A percentile compares a stretch with the other conserved stretches of the same genome.
Evolutionary conservation across 345 rosid species (phyloP).

Genomic region (Chamaenerion angustifolium): DNA sequence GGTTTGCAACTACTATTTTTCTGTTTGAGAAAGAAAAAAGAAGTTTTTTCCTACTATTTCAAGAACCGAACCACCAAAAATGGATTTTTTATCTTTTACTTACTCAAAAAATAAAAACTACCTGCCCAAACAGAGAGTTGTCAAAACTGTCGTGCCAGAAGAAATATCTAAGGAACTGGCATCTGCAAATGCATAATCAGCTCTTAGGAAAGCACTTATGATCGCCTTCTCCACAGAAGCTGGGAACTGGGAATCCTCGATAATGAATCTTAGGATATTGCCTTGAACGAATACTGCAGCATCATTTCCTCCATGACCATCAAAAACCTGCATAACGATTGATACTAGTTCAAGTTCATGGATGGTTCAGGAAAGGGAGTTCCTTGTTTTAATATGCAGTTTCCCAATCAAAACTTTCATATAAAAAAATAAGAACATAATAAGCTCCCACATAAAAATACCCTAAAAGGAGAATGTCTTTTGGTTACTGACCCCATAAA

Average conservation of each 20-base stretch:
- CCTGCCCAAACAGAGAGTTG: constrained; percentile 77
- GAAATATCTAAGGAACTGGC: constrained; percentile 78
- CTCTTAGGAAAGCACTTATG: constrained; percentile 65
- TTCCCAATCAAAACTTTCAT: no score
- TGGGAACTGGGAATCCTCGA: constrained; percentile 77
- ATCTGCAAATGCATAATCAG: constrained; percentile 87
- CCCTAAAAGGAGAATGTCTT: no score
- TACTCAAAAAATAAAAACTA: constrained; percentile 7
- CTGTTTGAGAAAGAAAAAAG: constrained; percentile 20
- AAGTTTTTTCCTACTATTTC: not conserved
- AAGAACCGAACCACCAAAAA: no score
- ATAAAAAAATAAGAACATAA: no score
- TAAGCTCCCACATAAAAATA: no score
- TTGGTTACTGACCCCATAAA: constrained; percentile 66
- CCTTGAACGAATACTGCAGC: constrained; percentile 71
- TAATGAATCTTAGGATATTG: constrained; percentile 56
- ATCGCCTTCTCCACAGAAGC: constrained; percentile 62
- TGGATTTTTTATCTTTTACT: no score
- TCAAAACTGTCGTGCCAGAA: constrained; percentile 85
- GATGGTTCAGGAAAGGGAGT: no score
- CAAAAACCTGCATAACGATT: constrained; percentile 53
- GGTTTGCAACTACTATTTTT: constrained; percentile 72
- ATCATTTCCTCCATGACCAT: constrained; percentile 96
- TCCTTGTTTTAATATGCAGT: no score
- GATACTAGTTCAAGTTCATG: not conserved